These are phyloP conservation scores for Mycena kentingensis DNA, from an alignment of 768 basidiomycete species.

Conservation along the genomic window DNA sequence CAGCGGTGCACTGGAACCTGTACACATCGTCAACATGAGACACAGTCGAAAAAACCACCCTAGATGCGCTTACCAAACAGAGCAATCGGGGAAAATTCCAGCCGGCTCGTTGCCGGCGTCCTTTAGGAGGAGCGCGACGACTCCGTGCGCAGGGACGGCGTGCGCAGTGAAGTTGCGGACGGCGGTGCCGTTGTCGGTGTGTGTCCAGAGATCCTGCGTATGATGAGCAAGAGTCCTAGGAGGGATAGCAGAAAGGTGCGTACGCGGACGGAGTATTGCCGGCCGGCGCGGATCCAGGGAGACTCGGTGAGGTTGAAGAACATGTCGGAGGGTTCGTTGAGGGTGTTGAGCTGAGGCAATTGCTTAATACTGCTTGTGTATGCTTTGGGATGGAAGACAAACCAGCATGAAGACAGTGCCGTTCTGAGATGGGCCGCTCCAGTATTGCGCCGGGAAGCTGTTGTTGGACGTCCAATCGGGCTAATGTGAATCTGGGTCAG, in stretches of 20 bases:
- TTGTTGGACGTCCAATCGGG: constrained; percentile 41
- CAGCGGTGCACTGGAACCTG: too few species aligned
- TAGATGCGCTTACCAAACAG: constrained; percentile 48
- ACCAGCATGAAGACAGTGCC: constrained; percentile 70
- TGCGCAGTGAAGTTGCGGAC: constrained; percentile 50
- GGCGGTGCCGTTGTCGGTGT: constrained; percentile 56
- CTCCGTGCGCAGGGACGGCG: constrained; percentile 56
- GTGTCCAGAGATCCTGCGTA: constrained; percentile 55
- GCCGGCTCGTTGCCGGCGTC: constrained; percentile 55
- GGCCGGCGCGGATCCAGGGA: constrained; percentile 64
- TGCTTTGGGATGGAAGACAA: constrained; percentile 15
- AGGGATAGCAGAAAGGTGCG: constrained; percentile 19
- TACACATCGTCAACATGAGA: too few species aligned
- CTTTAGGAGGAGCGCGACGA: constrained; percentile 51
- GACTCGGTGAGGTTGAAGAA: constrained; percentile 65
- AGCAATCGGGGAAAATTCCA: constrained; percentile 52
- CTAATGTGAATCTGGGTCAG: constrained; percentile 21
- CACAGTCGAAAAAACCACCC: too few species aligned
- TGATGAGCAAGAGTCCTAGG: background rate
- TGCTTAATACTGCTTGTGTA: background rate
- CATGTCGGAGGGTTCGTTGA: constrained; percentile 52
- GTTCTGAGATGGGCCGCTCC: constrained; percentile 61
- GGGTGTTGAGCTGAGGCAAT: constrained; percentile 50
- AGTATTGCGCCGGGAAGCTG: constrained; percentile 62
- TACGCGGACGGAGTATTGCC: constrained; percentile 61